Conservation (phyloP, 345 rosid species). For the Cardamine chenopodiifolia region DNA sequence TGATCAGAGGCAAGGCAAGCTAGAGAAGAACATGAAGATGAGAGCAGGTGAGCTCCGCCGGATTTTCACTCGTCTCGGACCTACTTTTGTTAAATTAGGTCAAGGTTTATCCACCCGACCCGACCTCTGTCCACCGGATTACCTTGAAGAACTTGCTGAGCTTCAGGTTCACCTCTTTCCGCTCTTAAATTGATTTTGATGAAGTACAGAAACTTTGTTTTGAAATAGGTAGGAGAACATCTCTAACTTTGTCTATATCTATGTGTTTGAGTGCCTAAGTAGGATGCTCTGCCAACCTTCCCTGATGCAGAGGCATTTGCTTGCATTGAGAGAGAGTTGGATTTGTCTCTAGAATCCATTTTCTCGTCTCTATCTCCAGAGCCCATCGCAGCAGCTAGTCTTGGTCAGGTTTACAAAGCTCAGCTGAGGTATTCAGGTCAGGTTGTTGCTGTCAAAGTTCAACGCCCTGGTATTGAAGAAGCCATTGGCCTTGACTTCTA, state of each 20-base stretch:
- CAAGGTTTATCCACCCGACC: constrained; percentile 98
- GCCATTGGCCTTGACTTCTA: constrained; percentile 90
- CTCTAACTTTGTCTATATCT: constrained; percentile 11
- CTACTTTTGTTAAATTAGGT: constrained; percentile 95
- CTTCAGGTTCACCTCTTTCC: constrained; percentile 68
- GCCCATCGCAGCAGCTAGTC: constrained; percentile 96
- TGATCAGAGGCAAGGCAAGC: constrained; percentile 67
- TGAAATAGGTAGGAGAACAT: not conserved
- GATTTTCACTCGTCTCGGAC: constrained; percentile 84
- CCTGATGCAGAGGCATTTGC: constrained; percentile 91
- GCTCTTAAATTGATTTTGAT: not conserved
- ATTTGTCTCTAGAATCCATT: constrained; percentile 68
- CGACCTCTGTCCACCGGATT: constrained; percentile 91
- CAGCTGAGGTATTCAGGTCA: constrained; percentile 75
- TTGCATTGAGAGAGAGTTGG: constrained; percentile 88
- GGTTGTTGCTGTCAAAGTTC: constrained; percentile 91
- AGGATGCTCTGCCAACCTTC: constrained; percentile 96
- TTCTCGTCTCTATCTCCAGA: constrained; percentile 72
- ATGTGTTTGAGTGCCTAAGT: constrained; percentile 38
- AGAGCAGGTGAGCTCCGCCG: constrained; percentile 65
- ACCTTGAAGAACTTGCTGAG: constrained; percentile 83
- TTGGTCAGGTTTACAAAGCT: constrained; percentile 98
- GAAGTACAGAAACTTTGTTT: not conserved
- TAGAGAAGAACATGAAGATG: constrained; percentile 70
- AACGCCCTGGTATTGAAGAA: constrained; percentile 90